Conservation (phyloP, 1,284 basidiomycete species). For the Apiotrichum veenhuisii region DNA sequence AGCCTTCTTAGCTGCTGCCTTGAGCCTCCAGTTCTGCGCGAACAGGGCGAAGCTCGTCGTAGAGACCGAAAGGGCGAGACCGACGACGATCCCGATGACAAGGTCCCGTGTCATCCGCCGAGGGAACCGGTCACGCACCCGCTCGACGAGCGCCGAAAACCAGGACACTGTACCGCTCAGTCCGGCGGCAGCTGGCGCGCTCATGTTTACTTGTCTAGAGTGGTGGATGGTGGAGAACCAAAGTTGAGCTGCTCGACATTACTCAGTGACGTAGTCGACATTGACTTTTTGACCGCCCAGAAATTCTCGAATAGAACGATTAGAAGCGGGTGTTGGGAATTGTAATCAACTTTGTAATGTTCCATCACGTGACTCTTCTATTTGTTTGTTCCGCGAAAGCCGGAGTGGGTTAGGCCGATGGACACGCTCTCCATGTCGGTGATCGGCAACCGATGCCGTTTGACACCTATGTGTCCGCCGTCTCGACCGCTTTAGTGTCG, state of each 20-base stretch:
- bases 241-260: neutral
- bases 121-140: slow-evolving; percentile 22
- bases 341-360: too few species aligned
- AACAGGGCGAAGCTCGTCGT: slow-evolving; percentile 59
- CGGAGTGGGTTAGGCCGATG: too few species aligned
- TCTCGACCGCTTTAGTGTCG: too few species aligned
- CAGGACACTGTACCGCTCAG: slow-evolving; percentile 2
- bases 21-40: slow-evolving; percentile 54
- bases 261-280: too few species aligned
- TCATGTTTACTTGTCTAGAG: neutral
- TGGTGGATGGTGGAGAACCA: neutral
- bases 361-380: too few species aligned
- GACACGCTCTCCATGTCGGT: too few species aligned
- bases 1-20: slow-evolving; percentile 46
- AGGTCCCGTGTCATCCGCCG: slow-evolving; percentile 49
- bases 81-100: slow-evolving; percentile 63
- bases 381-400: too few species aligned
- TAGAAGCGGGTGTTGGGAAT: too few species aligned
- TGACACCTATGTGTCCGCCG: too few species aligned
- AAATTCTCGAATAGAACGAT: too few species aligned
- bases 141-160: slow-evolving; percentile 20
- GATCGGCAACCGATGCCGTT: too few species aligned
- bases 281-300: too few species aligned
- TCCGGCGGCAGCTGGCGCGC: neutral
- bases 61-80: slow-evolving; percentile 65